Base-by-base conservation (phyloP, 805 yeast genomes). In the Scheffersomyces stipitis region DNA sequence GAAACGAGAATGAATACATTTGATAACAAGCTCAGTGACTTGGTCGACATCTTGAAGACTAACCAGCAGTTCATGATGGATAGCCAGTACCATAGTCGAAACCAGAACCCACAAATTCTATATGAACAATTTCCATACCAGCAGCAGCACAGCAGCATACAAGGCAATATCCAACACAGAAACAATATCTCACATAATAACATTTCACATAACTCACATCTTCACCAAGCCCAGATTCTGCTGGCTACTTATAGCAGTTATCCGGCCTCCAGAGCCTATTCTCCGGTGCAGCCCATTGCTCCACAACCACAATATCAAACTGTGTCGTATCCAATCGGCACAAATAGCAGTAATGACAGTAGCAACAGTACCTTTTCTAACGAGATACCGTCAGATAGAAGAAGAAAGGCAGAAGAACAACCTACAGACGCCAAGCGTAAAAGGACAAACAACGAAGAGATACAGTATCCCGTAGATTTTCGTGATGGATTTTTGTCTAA, bases 21-120 rank as follows among this genome's bases (percentile, higher is more conserved):
- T 40, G 74, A 69, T 33, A 51, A 52, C 18, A 68, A 66, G 40
- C 48, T 69, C 26, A 59, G 54, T 40, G 68, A 60, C 31, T 52
- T 69, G 31, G 65, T 69, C 5, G 69, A 60, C 16, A 51, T 64
- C 1, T 41, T 69, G 20, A 58, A 51, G 30, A 41, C 49, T 2
- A 67, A 66, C 38, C 73, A 67, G 36, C 50, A 49, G 28, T 41
- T 56, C 3, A 30, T 64, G 15, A 23, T 51, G 12, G 60, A 54
- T 6, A 52, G 45, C 27, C 55, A 28, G 15, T 29, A 13, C 4
- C 17, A 12, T 10, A 17, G 15, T 17, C 15, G 27, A 26, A 14
- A 20, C 40, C 30, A 16, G 38, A 37, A 22, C 24, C 24, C 24
- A 7, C 24, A 20, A 20, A 20, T 20, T 7, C 24, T 7, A 10